Percentiles rank a stretch among this genome's conserved stretches.
Evolutionary conservation across 306 rosid species (phyloP).

Genomic region (Sicyos edulis): DNA sequence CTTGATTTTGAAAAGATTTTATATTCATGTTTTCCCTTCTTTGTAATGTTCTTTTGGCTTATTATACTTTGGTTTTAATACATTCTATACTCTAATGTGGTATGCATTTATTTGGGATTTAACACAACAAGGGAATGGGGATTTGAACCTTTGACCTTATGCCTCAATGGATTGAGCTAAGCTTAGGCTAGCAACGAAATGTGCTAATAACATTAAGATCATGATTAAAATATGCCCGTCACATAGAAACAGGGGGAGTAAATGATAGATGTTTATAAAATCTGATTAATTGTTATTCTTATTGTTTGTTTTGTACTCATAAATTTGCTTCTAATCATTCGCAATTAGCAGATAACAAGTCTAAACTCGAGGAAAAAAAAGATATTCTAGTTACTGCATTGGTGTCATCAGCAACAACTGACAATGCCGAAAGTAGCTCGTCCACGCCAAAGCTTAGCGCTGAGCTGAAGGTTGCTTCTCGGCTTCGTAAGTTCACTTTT

Average conservation of each 20-base stretch:
- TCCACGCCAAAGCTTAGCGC: slow-evolving; percentile 74
- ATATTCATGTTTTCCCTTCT: background rate
- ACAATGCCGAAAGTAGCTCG: slow-evolving; percentile 60
- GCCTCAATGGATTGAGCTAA: background rate
- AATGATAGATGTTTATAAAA: too few species aligned
- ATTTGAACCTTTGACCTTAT: background rate
- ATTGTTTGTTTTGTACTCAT: background rate
- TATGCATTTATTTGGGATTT: background rate
- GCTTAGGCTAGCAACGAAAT: background rate
- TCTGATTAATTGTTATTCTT: too few species aligned
- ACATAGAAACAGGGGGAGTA: too few species aligned
- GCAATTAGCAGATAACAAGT: slow-evolving; percentile 46
- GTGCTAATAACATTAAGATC: too few species aligned
- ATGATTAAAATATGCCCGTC: too few species aligned
- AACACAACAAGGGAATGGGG: background rate
- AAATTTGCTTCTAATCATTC: background rate
- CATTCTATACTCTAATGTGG: background rate
- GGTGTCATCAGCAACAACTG: slow-evolving; percentile 58
- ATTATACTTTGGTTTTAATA: background rate
- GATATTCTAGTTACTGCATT: slow-evolving; percentile 40
- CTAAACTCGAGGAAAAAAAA: slow-evolving; percentile 42
- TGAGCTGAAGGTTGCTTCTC: slow-evolving; percentile 83
- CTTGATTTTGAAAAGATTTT: slow-evolving; percentile 1
- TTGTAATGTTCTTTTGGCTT: too few species aligned
- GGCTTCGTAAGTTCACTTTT: slow-evolving; percentile 85